Evolutionary conservation across 208 protist species (phyloP), one percentile per base, ranked within the genome.

Genomic region (Wallacemonas sp.): DNA sequence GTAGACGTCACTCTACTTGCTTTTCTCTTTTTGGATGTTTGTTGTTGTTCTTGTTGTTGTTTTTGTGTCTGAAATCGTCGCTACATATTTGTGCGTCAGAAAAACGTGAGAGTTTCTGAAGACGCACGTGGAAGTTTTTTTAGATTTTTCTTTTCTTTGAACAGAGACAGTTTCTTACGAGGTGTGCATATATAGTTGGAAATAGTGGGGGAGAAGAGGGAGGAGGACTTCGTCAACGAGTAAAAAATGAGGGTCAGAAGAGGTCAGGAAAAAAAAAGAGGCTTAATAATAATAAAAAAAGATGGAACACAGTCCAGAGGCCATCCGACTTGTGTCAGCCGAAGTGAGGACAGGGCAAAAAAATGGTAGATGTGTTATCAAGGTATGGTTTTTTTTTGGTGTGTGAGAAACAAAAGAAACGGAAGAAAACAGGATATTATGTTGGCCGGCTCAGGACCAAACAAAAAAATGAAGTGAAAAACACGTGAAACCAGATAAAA

Each of bases 41-140:
- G 36, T 41, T 41, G 36, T 60, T 60, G 36, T 60, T 60, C 19
- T 60, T 60, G 41, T 62, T 62, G 21, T 39, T 62, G n/a, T 58
- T 58, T 39, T 29, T 58, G 3, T n/a, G 21, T 30, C 5, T 58
- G 19, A 17, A 21, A 30, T 29, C 19, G 36, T n/a, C 36, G 19
- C 21, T 58, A 58, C 19, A 21, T 30, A 21, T n/a, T 4, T 58
- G n/a, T 17, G 16, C 36, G 16, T 17, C 36, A 41, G 16, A 8
- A 41, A 41, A 41, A 41, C 36, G 36, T 41, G 36, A 41, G 9
- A 41, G 16, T 41, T n/a, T n/a, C n/a, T n/a, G n/a, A n/a, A n/a
- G n/a, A n/a, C n/a, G n/a, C n/a, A n/a, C n/a, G n/a, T n/a, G n/a
- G n/a, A n/a, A n/a, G n/a, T n/a, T n/a, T n/a, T n/a, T n/a, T n/a